Conservation (phyloP, 148 eudicot species). For the Pouteria glomerata region DNA sequence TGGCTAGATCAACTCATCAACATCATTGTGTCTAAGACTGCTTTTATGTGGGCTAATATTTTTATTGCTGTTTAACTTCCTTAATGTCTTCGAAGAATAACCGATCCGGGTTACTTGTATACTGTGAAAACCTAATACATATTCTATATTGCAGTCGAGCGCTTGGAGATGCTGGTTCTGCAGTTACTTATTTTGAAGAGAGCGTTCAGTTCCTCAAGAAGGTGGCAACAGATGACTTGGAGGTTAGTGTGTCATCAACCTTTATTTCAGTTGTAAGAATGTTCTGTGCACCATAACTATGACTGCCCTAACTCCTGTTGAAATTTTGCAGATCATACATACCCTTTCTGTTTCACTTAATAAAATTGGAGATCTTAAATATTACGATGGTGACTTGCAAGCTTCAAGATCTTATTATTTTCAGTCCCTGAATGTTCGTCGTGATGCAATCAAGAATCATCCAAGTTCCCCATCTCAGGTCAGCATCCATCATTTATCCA, state of each 20-base stretch:
- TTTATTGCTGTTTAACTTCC: background rate
- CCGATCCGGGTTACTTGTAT: too few species aligned
- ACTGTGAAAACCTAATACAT: background rate
- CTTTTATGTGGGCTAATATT: background rate
- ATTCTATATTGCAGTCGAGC: slow-evolving; percentile 68
- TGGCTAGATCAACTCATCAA: too few species aligned
- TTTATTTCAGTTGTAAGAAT: too few species aligned
- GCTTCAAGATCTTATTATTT: slow-evolving; percentile 70
- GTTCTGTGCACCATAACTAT: too few species aligned
- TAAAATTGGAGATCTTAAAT: slow-evolving; percentile 93
- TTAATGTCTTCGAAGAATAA: background rate
- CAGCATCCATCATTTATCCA: slow-evolving; percentile 16
- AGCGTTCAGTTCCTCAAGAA: slow-evolving; percentile 70
- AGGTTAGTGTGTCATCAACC: slow-evolving; percentile 39
- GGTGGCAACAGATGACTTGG: slow-evolving; percentile 59
- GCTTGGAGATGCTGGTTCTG: slow-evolving; percentile 71
- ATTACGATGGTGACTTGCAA: slow-evolving; percentile 80
- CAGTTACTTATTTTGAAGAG: slow-evolving; percentile 82
- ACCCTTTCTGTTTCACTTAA: slow-evolving; percentile 92
- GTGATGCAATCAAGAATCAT: slow-evolving; percentile 54
- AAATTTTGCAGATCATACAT: slow-evolving; percentile 68
- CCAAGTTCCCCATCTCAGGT: slow-evolving; percentile 70
- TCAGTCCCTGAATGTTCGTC: slow-evolving; percentile 79
- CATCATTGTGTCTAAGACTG: too few species aligned
- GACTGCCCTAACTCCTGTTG: slow-evolving; percentile 3